Evolutionary conservation across 495 filamentous ascomycete genomes (phyloP).

Genomic region (Filosporella fistucella): DNA sequence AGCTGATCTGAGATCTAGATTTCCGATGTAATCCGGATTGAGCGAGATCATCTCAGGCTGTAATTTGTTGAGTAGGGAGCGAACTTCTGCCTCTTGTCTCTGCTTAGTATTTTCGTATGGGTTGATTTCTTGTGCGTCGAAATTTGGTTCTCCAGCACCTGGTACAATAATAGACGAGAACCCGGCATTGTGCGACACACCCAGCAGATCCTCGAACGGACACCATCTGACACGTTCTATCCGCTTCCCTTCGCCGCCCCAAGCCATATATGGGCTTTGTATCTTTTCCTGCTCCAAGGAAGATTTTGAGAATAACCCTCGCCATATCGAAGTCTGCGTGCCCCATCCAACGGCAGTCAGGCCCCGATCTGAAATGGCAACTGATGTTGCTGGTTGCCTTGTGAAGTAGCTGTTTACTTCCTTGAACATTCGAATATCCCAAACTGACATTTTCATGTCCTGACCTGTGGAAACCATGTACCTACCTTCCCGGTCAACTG

Average conservation of each 20-base stretch:
- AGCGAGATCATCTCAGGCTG: conserved; percentile 96
- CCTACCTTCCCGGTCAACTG: conserved; percentile 81
- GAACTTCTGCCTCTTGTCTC: conserved; percentile 89
- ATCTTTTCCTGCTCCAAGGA: conserved; percentile 68
- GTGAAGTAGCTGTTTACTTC: conserved; percentile 90
- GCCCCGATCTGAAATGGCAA: conserved; percentile 83
- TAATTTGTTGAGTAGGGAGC: conserved; percentile 83
- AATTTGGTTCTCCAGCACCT: conserved; percentile 94
- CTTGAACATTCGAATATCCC: conserved; percentile 93
- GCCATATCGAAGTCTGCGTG: conserved; percentile 84
- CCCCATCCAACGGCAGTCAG: conserved; percentile 91
- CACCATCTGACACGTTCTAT: conserved; percentile 87
- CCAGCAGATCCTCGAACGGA: conserved; percentile 90
- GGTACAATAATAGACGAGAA: conserved; percentile 88
- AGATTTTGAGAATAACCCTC: conserved; percentile 72
- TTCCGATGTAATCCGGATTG: conserved; percentile 85
- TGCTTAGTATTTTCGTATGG: conserved; percentile 96
- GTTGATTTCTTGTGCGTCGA: conserved; percentile 88
- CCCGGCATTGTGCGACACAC: conserved; percentile 76
- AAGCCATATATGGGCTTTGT: conserved; percentile 85
- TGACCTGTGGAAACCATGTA: conserved; percentile 96
- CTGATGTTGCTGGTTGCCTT: conserved; percentile 73
- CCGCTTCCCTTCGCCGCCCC: conserved; percentile 79
- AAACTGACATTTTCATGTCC: conserved; percentile 87
- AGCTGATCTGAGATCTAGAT: conserved; percentile 71